Base-by-base conservation (phyloP, 495 filamentous ascomycete species). In the Platismatia glauca region DNA sequence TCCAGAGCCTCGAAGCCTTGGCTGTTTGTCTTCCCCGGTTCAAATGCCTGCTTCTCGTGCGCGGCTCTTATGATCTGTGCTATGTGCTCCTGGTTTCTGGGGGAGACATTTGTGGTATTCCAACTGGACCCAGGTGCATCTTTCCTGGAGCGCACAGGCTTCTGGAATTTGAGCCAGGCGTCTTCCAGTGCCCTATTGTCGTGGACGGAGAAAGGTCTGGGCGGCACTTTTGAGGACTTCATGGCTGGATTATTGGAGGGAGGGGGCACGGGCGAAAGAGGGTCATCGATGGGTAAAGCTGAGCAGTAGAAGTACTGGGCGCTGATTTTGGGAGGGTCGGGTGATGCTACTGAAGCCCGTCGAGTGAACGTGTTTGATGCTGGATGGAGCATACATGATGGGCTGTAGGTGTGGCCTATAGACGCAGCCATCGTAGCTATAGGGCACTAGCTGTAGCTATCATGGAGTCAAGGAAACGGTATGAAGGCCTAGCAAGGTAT, bases 301-400 rank as follows among this genome's bases (percentile, higher is more conserved):
- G 89, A 91, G 35, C 82, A 78, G 73, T 93, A 94, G 71, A 93
- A 95, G 76, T 88, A 95, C 52, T 91, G 90, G 52, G 87, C 80
- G 33, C 78, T 78, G 37, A 88, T 68, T 11, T 70, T 71, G n/a
- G 80, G 80, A 33, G 78, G 76, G 31, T 66, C 63, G 65, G 57
- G 35, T 61, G 72, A 46, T 67, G 70, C 57, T 73, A 70, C 62
- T 71, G 66, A 68, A 43, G 68, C 68, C 37, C 66, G 63, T n/a
- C 68, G 63, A 27, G 61, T 70, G 53, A 74, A 62, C 67, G 68
- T 20, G 73, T 66, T 60, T 67, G 73, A 63, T 71, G 77, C 75
- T 34, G 75, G 73, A 27, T 73, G 66, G 18, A 83, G 72, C 56
- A 78, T 69, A 68, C 82, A 85, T 31, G 73, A 75, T 34, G 79